phyloP scores from a whole-genome alignment of 2,329 filamentous ascomycete genomes.

The Macrophomina phaseolina region DNA sequence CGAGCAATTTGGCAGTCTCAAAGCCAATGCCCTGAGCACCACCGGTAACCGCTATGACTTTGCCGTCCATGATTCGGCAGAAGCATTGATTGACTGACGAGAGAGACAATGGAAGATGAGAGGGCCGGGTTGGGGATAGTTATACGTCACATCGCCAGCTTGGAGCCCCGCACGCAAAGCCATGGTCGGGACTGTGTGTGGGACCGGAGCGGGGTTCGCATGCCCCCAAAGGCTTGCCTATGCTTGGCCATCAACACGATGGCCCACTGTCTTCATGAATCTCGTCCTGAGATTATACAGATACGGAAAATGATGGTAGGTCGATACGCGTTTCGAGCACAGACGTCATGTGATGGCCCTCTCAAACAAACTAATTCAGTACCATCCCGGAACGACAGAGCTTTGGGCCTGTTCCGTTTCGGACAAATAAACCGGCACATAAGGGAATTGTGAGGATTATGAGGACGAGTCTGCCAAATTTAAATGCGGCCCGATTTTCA shows the following conservation, averaged over 20 bases:
- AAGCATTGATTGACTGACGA: background rate
- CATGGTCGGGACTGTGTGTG: background rate
- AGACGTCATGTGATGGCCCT: too few species aligned
- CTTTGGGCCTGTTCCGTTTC: too few species aligned
- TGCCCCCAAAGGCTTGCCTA: background rate
- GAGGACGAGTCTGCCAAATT: too few species aligned
- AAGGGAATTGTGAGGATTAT: too few species aligned
- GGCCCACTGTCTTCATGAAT: background rate
- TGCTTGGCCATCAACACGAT: background rate
- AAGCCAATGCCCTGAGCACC: conserved; percentile 47
- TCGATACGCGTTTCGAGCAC: too few species aligned
- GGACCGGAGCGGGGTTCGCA: background rate
- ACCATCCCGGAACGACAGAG: too few species aligned
- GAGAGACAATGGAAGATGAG: background rate
- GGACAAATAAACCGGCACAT: too few species aligned
- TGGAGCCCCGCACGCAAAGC: background rate
- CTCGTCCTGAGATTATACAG: too few species aligned
- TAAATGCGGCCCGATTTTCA: too few species aligned
- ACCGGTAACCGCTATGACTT: conserved; percentile 41
- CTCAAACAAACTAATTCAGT: too few species aligned
- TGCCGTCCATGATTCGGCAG: conserved; percentile 24
- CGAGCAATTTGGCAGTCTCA: conserved; percentile 42
- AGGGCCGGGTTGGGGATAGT: background rate
- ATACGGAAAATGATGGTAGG: too few species aligned
- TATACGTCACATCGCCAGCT: background rate